Conservation (phyloP, 345 rosid species). For the Eucalyptus rudis region DNA sequence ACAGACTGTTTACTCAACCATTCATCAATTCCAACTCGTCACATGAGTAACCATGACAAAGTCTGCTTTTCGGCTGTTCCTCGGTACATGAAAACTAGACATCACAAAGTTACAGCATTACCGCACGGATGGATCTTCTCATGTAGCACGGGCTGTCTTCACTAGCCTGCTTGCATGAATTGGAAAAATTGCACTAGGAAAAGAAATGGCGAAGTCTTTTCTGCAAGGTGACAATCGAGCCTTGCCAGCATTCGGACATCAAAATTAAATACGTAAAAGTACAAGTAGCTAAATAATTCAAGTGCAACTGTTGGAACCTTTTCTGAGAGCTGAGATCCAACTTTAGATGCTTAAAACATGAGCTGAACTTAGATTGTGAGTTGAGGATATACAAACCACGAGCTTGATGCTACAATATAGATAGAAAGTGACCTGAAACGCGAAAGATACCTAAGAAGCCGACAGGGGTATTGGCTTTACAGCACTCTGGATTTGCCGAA, state of each 20-base stretch:
- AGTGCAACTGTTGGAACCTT: not conserved
- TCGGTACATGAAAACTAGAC: not conserved
- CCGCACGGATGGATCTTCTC: not conserved
- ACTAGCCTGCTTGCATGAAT: not conserved
- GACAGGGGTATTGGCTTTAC: constrained; percentile 62
- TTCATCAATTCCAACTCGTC: not conserved
- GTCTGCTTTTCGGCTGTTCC: not conserved
- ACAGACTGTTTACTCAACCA: not conserved
- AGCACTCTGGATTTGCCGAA: constrained; percentile 52
- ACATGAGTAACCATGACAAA: not conserved
- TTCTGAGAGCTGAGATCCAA: not conserved
- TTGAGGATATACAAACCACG: not conserved
- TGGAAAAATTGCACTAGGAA: not conserved
- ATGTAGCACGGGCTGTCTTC: not conserved
- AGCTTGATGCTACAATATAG: not conserved
- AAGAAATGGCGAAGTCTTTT: not conserved
- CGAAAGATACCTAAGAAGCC: constrained; percentile 5
- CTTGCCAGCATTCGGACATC: not conserved
- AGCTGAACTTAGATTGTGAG: not conserved
- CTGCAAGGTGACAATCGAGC: not conserved
- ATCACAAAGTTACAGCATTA: not conserved
- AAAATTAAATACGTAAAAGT: not conserved
- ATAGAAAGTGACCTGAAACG: not conserved
- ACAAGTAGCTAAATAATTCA: not conserved
- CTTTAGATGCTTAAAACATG: not conserved